phyloP scores from a whole-genome alignment of 139 green algal genomes.

The Chlamydomonas eustigma region DNA sequence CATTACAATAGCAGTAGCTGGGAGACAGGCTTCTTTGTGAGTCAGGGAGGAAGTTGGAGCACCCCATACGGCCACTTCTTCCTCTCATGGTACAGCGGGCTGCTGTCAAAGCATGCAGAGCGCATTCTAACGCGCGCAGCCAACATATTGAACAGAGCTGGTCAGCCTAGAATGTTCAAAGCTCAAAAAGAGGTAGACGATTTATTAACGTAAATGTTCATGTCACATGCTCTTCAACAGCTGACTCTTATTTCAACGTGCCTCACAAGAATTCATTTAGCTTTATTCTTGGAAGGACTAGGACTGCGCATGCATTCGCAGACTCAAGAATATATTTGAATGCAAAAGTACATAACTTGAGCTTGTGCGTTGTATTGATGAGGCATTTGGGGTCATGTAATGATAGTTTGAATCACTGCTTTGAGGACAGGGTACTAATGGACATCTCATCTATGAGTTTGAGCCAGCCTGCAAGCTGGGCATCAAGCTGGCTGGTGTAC shows the following conservation, averaged over 20 bases:
- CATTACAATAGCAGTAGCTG: conserved; percentile 85
- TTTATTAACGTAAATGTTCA: too few relatives aligned
- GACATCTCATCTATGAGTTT: conserved; percentile 66
- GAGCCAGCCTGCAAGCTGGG: conserved; percentile 62
- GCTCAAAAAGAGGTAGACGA: background rate
- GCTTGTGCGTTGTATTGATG: too few relatives aligned
- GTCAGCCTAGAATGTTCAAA: conserved; percentile 56
- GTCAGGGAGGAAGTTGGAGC: conserved; percentile 76
- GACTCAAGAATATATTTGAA: too few relatives aligned
- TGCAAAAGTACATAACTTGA: too few relatives aligned
- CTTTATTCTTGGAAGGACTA: too few relatives aligned
- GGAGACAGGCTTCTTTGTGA: conserved; percentile 92
- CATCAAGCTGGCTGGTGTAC: conserved; percentile 93
- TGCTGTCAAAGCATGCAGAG: conserved; percentile 84
- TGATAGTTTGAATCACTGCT: too few relatives aligned
- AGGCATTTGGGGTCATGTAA: too few relatives aligned
- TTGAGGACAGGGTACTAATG: conserved; percentile 43
- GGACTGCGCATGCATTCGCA: too few relatives aligned
- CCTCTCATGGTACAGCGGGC: conserved; percentile 85
- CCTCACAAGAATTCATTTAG: too few relatives aligned
- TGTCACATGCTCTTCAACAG: too few relatives aligned
- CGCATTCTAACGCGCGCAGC: conserved; percentile 65
- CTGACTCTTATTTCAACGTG: too few relatives aligned
- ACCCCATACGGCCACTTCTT: conserved; percentile 93
- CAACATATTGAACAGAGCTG: conserved; percentile 54